Percentiles rank a stretch among this genome's conserved stretches.
phyloP scores from a whole-genome alignment of 78 protist species.

The Dictyostelium purpureum region DNA sequence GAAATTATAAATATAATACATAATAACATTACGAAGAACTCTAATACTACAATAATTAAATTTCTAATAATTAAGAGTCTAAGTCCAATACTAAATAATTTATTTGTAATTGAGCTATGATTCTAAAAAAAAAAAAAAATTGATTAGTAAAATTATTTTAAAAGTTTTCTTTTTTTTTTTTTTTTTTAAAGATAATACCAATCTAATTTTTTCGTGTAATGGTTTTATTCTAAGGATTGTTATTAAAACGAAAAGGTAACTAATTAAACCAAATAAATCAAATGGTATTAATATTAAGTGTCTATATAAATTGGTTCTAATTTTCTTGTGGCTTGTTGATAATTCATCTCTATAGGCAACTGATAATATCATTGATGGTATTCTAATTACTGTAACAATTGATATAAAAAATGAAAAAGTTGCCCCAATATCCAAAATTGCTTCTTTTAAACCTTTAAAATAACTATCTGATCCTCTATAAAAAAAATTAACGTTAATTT shows the following conservation, averaged over 20 bases:
- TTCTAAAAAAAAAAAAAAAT: background rate
- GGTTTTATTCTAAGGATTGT: background rate
- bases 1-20: background rate
- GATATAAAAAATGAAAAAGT: constrained; percentile 22
- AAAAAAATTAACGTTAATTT: background rate
- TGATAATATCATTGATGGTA: constrained; percentile 40
- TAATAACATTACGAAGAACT: background rate
- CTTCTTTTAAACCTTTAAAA: constrained; percentile 16
- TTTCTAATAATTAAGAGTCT: background rate
- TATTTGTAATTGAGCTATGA: background rate
- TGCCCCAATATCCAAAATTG: constrained; percentile 45
- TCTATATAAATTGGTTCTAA: constrained; percentile 20
- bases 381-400: constrained; percentile 36
- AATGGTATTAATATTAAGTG: constrained; percentile 1
- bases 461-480: constrained; percentile 20
- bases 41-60: background rate
- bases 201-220: background rate
- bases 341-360: background rate
- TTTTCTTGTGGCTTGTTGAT: background rate
- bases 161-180: background rate
- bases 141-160: background rate
- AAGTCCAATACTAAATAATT: background rate
- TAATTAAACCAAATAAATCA: constrained; percentile 21
- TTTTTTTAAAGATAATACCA: background rate
- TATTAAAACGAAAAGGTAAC: background rate